Conservation (phyloP, 148 eudicot genomes). For the Cornus suecica region DNA sequence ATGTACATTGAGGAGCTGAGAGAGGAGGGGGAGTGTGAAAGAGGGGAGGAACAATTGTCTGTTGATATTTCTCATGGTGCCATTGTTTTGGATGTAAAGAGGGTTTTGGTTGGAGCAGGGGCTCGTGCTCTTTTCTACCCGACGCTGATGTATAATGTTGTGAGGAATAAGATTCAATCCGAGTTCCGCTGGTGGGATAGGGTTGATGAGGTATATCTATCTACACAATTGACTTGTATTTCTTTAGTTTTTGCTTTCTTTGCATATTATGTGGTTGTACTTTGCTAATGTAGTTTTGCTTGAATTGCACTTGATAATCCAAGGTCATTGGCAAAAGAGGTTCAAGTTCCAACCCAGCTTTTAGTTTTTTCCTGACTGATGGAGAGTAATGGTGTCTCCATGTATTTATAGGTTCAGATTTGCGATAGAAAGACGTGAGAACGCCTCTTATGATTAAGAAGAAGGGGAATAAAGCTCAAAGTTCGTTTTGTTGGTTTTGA, state of each 20-base stretch:
- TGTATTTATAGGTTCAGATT: no score
- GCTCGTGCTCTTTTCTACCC: conserved; percentile 81
- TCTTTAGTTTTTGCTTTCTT: not conserved
- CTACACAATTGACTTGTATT: not conserved
- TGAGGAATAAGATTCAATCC: conserved; percentile 63
- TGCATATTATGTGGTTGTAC: not conserved
- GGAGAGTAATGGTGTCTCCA: no score
- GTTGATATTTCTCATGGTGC: conserved; percentile 11
- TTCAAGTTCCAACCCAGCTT: no score
- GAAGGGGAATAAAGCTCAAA: no score
- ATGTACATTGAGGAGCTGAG: conserved; percentile 70
- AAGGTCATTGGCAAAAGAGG: no score
- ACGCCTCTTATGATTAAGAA: no score
- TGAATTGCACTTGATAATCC: not conserved
- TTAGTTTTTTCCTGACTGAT: no score
- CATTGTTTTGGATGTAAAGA: conserved; percentile 51
- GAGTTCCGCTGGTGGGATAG: conserved; percentile 94
- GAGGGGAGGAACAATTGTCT: conserved; percentile 13
- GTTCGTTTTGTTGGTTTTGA: not conserved
- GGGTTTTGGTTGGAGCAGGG: conserved; percentile 70
- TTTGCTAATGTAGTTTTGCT: not conserved
- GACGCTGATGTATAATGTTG: conserved; percentile 71
- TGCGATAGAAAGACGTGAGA: no score
- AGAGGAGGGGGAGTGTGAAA: conserved; percentile 22
- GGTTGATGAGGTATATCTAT: conserved; percentile 54